These are phyloP conservation scores for Ceratocystis cacaofunesta DNA, from an alignment of 2,329 filamentous ascomycete genomes.

Conservation along the genomic window DNA sequence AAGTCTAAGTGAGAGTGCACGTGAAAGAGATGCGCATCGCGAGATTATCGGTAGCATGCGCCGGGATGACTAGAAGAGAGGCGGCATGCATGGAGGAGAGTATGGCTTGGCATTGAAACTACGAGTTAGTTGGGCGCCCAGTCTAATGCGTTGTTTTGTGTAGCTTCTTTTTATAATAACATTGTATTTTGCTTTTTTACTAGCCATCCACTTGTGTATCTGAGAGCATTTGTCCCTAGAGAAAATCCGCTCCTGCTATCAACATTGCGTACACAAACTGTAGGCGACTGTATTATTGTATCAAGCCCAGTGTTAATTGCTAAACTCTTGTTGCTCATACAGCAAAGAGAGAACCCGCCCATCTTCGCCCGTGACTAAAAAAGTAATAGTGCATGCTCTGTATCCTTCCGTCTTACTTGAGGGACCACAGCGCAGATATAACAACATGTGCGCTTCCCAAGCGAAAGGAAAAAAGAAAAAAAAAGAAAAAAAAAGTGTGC, in stretches of 20 bases:
- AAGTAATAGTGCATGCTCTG: neutral
- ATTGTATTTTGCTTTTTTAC: neutral
- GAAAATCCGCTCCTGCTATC: too few species aligned
- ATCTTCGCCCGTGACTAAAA: neutral
- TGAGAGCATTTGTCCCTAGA: too few species aligned
- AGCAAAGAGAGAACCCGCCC: neutral
- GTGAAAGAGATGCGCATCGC: conserved; percentile 69
- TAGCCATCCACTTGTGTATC: neutral
- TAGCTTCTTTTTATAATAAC: neutral
- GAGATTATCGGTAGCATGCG: conserved; percentile 64
- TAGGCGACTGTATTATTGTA: neutral
- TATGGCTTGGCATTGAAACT: neutral
- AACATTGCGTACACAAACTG: neutral
- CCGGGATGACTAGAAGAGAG: neutral
- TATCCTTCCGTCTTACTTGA: too few species aligned
- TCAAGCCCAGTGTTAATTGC: neutral
- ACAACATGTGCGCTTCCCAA: neutral
- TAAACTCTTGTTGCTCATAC: neutral
- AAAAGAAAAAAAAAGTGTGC: neutral
- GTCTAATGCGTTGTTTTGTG: conserved; percentile 4
- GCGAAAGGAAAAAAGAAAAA: neutral
- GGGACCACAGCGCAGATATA: neutral
- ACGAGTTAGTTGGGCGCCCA: neutral
- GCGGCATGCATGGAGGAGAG: neutral
- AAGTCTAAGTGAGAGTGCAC: conserved; percentile 68